These are phyloP conservation scores for Boletales sp. DNA, from an alignment of 768 basidiomycete genomes.

Conservation along the genomic window DNA sequence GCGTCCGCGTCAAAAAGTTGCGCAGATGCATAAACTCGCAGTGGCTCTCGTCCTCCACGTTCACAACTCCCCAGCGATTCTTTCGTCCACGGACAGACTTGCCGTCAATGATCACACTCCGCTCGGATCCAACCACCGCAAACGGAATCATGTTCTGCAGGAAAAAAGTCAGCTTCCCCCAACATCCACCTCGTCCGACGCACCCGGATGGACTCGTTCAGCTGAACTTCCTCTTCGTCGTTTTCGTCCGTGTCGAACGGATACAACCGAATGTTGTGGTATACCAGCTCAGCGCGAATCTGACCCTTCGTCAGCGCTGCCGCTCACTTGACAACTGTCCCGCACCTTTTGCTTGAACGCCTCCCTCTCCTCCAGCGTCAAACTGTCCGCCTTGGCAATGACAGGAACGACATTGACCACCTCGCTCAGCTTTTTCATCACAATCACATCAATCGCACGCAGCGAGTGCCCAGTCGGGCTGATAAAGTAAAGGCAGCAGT, in stretches of 20 bases:
- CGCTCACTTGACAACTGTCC: neutral
- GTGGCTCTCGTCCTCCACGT: slow-evolving; percentile 93
- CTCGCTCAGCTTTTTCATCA: slow-evolving; percentile 98
- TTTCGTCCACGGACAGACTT: slow-evolving; percentile 93
- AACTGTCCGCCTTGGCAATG: slow-evolving; percentile 93
- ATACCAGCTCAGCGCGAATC: slow-evolving; percentile 90
- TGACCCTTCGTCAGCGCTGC: slow-evolving; percentile 29
- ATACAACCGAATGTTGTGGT: slow-evolving; percentile 92
- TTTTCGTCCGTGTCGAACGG: slow-evolving; percentile 97
- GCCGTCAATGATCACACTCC: slow-evolving; percentile 92
- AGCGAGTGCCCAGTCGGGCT: slow-evolving; percentile 97
- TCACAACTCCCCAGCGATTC: slow-evolving; percentile 98
- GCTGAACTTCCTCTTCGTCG: slow-evolving; percentile 86
- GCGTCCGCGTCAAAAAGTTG: slow-evolving; percentile 96
- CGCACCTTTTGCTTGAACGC: slow-evolving; percentile 88
- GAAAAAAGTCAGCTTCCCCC: neutral
- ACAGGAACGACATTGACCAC: slow-evolving; percentile 99
- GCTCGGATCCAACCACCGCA: slow-evolving; percentile 96
- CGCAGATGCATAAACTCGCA: slow-evolving; percentile 98
- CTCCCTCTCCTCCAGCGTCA: slow-evolving; percentile 91
- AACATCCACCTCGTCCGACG: slow-evolving; percentile 24
- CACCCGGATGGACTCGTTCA: slow-evolving; percentile 90
- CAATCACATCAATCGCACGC: slow-evolving; percentile 94
- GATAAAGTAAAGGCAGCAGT: slow-evolving; percentile 98
- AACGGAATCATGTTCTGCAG: slow-evolving; percentile 89